Conservation (phyloP, 257 asterid genomes). For the Forsythia suspensa region DNA sequence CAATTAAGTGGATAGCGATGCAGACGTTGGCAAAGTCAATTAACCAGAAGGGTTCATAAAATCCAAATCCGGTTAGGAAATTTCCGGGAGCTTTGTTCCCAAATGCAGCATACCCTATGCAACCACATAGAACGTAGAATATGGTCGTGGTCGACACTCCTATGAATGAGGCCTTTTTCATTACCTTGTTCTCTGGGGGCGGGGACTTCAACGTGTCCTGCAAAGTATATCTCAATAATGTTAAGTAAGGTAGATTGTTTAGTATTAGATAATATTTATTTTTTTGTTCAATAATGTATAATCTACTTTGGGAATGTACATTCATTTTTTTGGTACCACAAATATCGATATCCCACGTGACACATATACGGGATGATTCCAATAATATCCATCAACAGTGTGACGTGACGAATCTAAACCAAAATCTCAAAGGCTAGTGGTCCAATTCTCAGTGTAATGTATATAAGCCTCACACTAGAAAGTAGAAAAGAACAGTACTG, state of each 20-base stretch:
- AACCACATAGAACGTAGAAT: conserved; percentile 53
- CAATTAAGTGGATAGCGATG: conserved; percentile 60
- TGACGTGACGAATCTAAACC: not conserved
- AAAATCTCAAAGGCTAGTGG: not conserved
- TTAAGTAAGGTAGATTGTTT: not conserved
- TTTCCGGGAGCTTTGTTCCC: conserved; percentile 62
- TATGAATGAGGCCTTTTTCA: conserved; percentile 50
- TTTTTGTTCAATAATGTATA: no score
- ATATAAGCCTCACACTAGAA: not conserved
- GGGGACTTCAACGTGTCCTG: conserved; percentile 52
- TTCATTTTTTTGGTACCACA: no score
- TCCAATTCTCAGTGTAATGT: not conserved
- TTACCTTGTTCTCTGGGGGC: conserved; percentile 53
- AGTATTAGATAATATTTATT: not conserved
- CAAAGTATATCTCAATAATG: not conserved
- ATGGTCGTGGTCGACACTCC: conserved; percentile 51
- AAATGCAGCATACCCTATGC: conserved; percentile 56
- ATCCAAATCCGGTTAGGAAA: conserved; percentile 68
- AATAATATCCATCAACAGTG: not conserved
- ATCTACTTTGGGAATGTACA: no score
- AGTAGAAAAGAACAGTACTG: not conserved
- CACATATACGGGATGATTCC: not conserved
- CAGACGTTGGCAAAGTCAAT: conserved; percentile 57
- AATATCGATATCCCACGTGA: no score
- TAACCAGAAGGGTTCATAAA: conserved; percentile 64